Evolutionary conservation across 306 rosid species (phyloP), one percentile per base, ranked within the genome.

Genomic region (Trichosanthes truncata): DNA sequence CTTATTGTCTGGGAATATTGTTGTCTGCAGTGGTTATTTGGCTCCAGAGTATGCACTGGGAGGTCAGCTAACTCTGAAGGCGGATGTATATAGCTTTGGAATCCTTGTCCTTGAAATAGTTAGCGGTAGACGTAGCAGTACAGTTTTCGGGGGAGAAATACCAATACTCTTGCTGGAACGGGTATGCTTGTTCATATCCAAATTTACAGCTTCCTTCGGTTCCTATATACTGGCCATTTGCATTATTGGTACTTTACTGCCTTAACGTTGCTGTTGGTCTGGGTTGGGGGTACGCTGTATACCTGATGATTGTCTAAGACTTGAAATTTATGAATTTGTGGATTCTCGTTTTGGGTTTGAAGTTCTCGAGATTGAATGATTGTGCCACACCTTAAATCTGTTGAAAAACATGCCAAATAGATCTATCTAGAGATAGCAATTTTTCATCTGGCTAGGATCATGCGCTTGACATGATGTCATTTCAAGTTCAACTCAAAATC

Each of bases 31-130:
- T 14, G 99, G 99, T 61, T 96, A 96, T 85, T 87, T 96, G 78
- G 99, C 99, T 73, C 99, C 99, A 0, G 99, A 96, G 81, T 96
- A 96, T 89, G 98, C 97, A 51, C 53, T 96, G 80, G 98, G 96
- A 51, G 99, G 99, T 66, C 99, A 88, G 80, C 83, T 96, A 83
- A 96, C 99, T 41, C 51, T 81, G 89, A 96, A 87, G 82, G 99
- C 99, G 5, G 98, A 96, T 82, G 86, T 93, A 35, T 96, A 89
- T 85, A 96, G 99, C 73, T 96, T 93, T 74, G 99, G 99, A 20
- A 86, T 96, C 78, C 98, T 96, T 80, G 1, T 89, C 77, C 98
- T 96, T 80, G 99, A 93, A 88, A 87, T 89, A 43, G 75, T 96
- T n/a, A 82, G 94, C 74, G 97, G 96, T 78, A 88, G 82, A 85